Evolutionary conservation across 108 stramenopile species (phyloP), one percentile per base, ranked within the genome.

Genomic region (Conticribra guillardii): DNA sequence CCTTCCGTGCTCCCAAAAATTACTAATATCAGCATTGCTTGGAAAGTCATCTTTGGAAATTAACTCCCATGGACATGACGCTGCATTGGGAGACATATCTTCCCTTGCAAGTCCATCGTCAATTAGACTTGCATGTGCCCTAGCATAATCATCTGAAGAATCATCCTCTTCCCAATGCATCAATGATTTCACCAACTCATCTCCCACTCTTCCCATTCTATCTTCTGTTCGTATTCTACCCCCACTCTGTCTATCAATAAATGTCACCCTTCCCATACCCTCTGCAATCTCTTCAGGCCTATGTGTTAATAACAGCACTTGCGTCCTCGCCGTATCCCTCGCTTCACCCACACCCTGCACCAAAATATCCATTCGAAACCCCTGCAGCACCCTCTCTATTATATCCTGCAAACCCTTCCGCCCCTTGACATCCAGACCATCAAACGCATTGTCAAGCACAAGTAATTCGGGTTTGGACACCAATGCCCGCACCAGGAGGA

Each of bases 391-490:
- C 50, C 83, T 63, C 14, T 82, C 69, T 7, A 91, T 71, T 24
- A 91, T 60, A 21, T 89, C 82, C 19, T 64, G 53, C 49, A 91
- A 60, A 14, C 73, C 77, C 16, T 64, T 32, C 21, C 89, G 67
- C 5, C 84, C 84, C 26, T 74, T 60, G 19, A 83, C 77, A 80
- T 93, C 92, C 32, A 90, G 75, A 3, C 92, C 92, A 71, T 93
- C 92, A 79, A 88, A 87, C 27, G 88, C 86, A 76, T 93, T 90
- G 73, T 93, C 92, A 17, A 93, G 56, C 34, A 93, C 29, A 58
- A 93, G 59, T 32, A 93, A 53, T 41, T 57, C 46, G 1, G 92
- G 92, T 32, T 73, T 70, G 0, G 46, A 46, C 3, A 86, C 79
- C 44, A 93, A 60, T 0, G 89, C 88, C 31, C 85, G 59, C 0